Percentiles rank a stretch among this genome's conserved stretches.
phyloP scores from a whole-genome alignment of 345 rosid species.

The Erucastrum elatum region DNA sequence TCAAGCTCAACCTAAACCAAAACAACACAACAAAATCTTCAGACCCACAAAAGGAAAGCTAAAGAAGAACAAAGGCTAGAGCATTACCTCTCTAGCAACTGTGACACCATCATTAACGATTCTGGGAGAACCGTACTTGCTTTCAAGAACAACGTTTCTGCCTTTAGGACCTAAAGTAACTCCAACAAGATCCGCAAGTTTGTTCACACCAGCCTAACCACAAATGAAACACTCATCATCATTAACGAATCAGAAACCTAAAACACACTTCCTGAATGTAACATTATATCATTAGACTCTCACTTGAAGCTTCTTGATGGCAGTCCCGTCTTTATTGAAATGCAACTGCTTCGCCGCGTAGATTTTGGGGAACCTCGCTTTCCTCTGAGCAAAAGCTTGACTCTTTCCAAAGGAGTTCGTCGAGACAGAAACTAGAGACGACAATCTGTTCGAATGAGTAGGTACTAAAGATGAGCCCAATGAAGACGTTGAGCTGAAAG shows the following conservation, averaged over 20 bases:
- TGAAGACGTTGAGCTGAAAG: constrained; percentile 65
- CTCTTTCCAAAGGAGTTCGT: constrained; percentile 49
- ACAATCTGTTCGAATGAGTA: constrained; percentile 62
- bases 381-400: constrained; percentile 50
- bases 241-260: background rate
- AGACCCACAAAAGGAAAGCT: background rate
- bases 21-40: background rate
- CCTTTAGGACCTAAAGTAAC: constrained; percentile 98
- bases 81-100: constrained; percentile 82
- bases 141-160: constrained; percentile 90
- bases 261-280: background rate
- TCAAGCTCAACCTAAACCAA: constrained; percentile 80
- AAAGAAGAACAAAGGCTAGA: background rate
- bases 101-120: constrained; percentile 96
- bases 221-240: background rate
- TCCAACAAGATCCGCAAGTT: constrained; percentile 94
- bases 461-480: constrained; percentile 53
- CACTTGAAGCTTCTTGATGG: constrained; percentile 85
- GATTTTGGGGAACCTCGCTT: constrained; percentile 54
- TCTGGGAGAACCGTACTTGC: constrained; percentile 93
- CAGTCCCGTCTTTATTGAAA: constrained; percentile 87
- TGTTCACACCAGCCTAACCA: constrained; percentile 85
- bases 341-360: constrained; percentile 84
- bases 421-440: constrained; percentile 70
- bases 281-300: constrained; percentile 35